Base-by-base conservation (phyloP, 2,329 filamentous ascomycete genomes). In the Apiospora pterosperma region DNA sequence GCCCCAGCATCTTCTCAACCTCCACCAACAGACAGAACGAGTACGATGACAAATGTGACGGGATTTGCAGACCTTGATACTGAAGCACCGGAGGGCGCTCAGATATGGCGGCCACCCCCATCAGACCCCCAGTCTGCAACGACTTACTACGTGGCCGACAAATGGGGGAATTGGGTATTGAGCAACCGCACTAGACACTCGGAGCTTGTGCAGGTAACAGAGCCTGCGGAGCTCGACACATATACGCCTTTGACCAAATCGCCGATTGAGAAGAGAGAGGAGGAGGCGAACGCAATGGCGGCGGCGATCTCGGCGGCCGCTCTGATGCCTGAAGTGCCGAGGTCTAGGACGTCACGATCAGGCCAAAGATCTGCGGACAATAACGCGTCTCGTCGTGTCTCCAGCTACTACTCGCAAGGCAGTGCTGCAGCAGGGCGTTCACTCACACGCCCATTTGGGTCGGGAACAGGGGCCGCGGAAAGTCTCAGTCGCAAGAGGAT, bases 21-120 rank as follows among this genome's bases (percentile, higher is more conserved):
- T 75, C 84, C 67, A 82, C 84, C 10, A 79, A 87, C 73, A 82
- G 86, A 66, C 80, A 86, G 74, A 81, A 84, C 69, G 75, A 82
- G 65, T 75, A 78, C 70, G 66, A 70, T 68, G 67, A 74, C 70
- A 61, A 78, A 67, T 65, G 71, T 66, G 68, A 75, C 65, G 55
- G 75, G 64, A 60, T 76, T 69, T 75, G 79, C 55, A 58, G 74
- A 76, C 61, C 63, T 76, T 48, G 74, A 76, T 44, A 69, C 69
- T 10, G 74, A 74, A 59, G 72, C 70, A 70, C 59, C 77, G 61
- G 70, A 79, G 67, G 74, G 73, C 2, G 74, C 71, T n/a, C 79
- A 81, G 63, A 79, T 85, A 58, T 86, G 84, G 84, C 76, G 81
- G 14, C 83, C 82, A 6, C 82, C 83, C 0, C 78, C 80, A 2